phyloP scores from a whole-genome alignment of 2,329 filamentous ascomycete genomes.

The Escovopsis sp. region DNA sequence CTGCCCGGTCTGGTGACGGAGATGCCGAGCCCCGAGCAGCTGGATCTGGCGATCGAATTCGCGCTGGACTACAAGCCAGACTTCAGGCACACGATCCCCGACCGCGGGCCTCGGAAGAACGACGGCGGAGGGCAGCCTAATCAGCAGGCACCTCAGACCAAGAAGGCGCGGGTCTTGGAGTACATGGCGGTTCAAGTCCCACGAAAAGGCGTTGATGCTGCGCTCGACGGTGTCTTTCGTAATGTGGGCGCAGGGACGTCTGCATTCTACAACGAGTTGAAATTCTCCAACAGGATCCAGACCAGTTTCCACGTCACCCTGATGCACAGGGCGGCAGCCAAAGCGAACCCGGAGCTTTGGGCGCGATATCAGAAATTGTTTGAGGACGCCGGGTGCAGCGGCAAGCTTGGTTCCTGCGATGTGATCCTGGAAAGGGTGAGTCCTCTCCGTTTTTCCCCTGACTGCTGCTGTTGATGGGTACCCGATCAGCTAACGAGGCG shows the following conservation, averaged over 20 bases:
- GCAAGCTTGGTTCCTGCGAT: slow-evolving; percentile 44
- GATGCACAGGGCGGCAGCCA: slow-evolving; percentile 58
- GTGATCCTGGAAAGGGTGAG: slow-evolving; percentile 47
- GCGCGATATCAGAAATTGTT: slow-evolving; percentile 52
- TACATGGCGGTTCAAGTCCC: slow-evolving; percentile 40
- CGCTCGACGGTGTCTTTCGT: slow-evolving; percentile 58
- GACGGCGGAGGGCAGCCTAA: slow-evolving; percentile 12
- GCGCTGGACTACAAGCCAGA: slow-evolving; percentile 67
- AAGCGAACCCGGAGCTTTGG: slow-evolving; percentile 58
- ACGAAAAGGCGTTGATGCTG: slow-evolving; percentile 26
- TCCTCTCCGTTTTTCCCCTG: slow-evolving; percentile 18
- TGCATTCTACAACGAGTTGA: slow-evolving; percentile 59
- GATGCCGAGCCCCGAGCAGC: slow-evolving; percentile 55
- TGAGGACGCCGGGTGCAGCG: slow-evolving; percentile 17
- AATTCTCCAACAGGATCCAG: slow-evolving; percentile 62
- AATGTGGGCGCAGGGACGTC: slow-evolving; percentile 28
- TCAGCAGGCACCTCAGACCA: slow-evolving; percentile 15
- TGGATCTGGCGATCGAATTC: slow-evolving; percentile 64
- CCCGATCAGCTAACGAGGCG: too few relatives aligned
- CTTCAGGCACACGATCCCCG: slow-evolving; percentile 59
- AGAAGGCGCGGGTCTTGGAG: slow-evolving; percentile 36
- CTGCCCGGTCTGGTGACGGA: slow-evolving; percentile 65
- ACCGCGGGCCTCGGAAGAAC: slow-evolving; percentile 27
- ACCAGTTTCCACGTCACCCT: slow-evolving; percentile 85
- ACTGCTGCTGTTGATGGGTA: too few relatives aligned